These are phyloP conservation scores for Wickerhamiella musiphila DNA, from an alignment of 805 yeast species.

Conservation along the genomic window DNA sequence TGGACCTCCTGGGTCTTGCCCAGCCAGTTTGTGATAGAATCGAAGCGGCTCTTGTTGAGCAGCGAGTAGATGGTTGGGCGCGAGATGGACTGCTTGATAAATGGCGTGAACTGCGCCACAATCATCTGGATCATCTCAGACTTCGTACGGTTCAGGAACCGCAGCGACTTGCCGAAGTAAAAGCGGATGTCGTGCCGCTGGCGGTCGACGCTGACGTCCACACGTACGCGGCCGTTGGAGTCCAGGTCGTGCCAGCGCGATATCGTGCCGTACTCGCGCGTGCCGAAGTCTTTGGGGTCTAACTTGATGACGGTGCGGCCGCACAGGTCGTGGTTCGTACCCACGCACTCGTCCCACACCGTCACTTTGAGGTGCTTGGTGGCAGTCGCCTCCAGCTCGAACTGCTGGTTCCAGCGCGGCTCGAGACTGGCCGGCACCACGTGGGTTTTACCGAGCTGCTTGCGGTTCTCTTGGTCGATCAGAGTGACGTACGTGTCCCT, in stretches of 20 bases:
- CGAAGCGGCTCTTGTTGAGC: slow-evolving; percentile 12
- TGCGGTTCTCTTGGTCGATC: slow-evolving; percentile 35
- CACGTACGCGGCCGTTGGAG: slow-evolving; percentile 46
- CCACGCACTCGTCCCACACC: slow-evolving; percentile 46
- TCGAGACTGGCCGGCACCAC: slow-evolving; percentile 39
- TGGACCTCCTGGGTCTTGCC: slow-evolving; percentile 12
- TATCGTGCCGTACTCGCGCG: slow-evolving; percentile 48
- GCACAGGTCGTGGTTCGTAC: slow-evolving; percentile 41
- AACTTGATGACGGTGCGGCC: slow-evolving; percentile 46
- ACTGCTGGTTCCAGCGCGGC: slow-evolving; percentile 81
- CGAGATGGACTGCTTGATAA: slow-evolving; percentile 42
- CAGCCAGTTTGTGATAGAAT: slow-evolving; percentile 18
- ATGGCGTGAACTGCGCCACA: slow-evolving; percentile 54
- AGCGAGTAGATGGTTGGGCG: slow-evolving; percentile 36
- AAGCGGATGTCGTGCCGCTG: slow-evolving; percentile 70
- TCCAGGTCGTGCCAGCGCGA: slow-evolving; percentile 43
- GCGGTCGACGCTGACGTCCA: slow-evolving; percentile 59
- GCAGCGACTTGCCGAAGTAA: slow-evolving; percentile 57
- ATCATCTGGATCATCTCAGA: slow-evolving; percentile 51
- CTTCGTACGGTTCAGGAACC: slow-evolving; percentile 44
- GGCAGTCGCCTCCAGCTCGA: slow-evolving; percentile 34
- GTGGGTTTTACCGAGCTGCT: slow-evolving; percentile 52
- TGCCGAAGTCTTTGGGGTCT: slow-evolving; percentile 38
- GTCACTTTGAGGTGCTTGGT: slow-evolving; percentile 36
- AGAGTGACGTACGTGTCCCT: slow-evolving; percentile 47